phyloP scores from a whole-genome alignment of 345 rosid genomes.

The Nephelium lappaceum region DNA sequence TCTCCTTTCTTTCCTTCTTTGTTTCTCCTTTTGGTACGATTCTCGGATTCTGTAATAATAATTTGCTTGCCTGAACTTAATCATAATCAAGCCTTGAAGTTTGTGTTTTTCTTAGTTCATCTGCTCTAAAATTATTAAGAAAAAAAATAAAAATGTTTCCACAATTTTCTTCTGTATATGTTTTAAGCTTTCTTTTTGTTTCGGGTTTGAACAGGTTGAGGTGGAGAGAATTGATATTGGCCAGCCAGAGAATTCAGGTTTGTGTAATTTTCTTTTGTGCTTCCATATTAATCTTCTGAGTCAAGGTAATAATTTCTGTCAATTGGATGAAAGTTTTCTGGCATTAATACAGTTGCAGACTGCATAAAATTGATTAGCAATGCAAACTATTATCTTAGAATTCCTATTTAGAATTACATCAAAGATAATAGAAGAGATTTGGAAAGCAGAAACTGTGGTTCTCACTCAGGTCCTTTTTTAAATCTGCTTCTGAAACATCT shows the following conservation, averaged over 20 bases:
- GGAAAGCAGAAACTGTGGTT: neutral
- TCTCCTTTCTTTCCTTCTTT: neutral
- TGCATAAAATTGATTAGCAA: neutral
- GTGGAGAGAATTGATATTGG: constrained; percentile 83
- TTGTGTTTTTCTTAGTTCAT: neutral
- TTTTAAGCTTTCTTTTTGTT: constrained; percentile 5
- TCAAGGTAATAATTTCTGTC: neutral
- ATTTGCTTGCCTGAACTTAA: neutral
- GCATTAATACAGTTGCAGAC: constrained; percentile 1
- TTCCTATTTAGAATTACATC: neutral
- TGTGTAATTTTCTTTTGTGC: constrained; percentile 12
- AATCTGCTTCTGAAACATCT: neutral
- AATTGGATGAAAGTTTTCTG: constrained; percentile 2
- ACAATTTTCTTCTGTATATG: neutral
- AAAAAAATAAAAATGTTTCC: neutral
- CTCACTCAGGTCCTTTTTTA: neutral
- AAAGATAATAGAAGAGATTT: neutral
- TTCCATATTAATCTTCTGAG: neutral
- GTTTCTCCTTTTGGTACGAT: too few relatives aligned
- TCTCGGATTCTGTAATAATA: too few relatives aligned
- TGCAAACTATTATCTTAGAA: neutral
- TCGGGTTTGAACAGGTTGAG: constrained; percentile 53
- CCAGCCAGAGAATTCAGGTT: constrained; percentile 57
- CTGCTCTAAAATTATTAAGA: neutral
- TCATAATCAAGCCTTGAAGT: neutral